Evolutionary conservation across 2,329 filamentous ascomycete genomes (phyloP), one percentile per base, ranked within the genome.

Genomic region (Scleromitrula shiraiana): DNA sequence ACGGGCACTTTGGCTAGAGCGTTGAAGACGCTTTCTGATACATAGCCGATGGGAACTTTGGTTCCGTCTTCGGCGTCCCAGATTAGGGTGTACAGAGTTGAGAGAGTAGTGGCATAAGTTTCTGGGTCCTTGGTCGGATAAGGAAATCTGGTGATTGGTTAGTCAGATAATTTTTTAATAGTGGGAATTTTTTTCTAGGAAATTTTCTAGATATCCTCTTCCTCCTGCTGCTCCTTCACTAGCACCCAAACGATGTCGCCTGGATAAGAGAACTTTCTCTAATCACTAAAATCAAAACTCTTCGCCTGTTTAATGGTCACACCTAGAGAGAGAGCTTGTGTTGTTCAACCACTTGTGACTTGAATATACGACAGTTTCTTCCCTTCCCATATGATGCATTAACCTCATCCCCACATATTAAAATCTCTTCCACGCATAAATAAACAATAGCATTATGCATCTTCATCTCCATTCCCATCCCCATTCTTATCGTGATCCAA

Each of bases 11-110:
- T 63, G 19, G 65, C 54, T 19, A 84, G 69, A 47, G 68, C 68
- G 9, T 68, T 62, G 42, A 80, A 63, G 20, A 82, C 75, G 5
- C 65, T 59, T 19, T 70, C 67, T n/a, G 71, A 67, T 56, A 83
- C 65, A 58, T 78, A 80, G 37, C 83, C 84, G 23, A 90, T 76
- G 2, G 77, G 75, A 10, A 19, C 17, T 26, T 82, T 70, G 57
- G 76, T n/a, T 15, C 83, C 85, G 6, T 84, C 67, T 19, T 47
- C 23, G 12, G n/a, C n/a, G n/a, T 79, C 69, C 70, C 78, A 82
- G 8, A 80, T 68, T 10, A 84, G 68, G 14, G 86, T 80, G 62
- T 82, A 87, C 53, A 95, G 74, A 22, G 71, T 73, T 59, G 80
- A 76, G 50, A 78, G 67, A 52, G 77, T 67, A 36, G 70, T 65